phyloP scores from a whole-genome alignment of 2,329 filamentous ascomycete genomes.

The Colletotrichum sidae region DNA sequence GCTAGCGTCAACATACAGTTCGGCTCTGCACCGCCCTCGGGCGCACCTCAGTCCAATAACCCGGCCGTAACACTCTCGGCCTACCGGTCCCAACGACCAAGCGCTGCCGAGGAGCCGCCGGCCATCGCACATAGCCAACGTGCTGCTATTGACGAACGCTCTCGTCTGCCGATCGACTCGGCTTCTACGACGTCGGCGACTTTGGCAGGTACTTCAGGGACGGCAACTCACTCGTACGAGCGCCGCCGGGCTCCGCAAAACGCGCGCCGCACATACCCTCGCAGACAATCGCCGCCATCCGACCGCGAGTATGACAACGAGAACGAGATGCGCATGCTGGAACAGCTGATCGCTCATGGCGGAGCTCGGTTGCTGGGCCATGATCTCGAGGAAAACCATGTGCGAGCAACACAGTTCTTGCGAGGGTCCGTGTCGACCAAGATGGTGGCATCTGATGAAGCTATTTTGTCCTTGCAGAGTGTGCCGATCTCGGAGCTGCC shows the following conservation, averaged over 20 bases:
- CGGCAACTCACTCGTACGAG: slow-evolving; percentile 6
- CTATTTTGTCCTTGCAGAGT: slow-evolving; percentile 59
- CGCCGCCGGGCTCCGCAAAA: slow-evolving; percentile 12
- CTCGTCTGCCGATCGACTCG: slow-evolving; percentile 1
- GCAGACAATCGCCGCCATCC: slow-evolving; percentile 27
- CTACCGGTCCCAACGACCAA: slow-evolving; percentile 6
- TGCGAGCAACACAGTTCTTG: slow-evolving; percentile 58
- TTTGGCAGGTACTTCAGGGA: slow-evolving; percentile 1
- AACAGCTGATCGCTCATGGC: slow-evolving; percentile 19
- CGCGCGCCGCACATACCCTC: slow-evolving; percentile 16
- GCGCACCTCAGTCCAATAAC: slow-evolving; percentile 13
- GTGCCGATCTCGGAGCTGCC: slow-evolving; percentile 58
- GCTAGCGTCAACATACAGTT: slow-evolving; percentile 32
- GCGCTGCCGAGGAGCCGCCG: slow-evolving; percentile 12
- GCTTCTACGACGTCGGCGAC: slow-evolving; percentile 4
- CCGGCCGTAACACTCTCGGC: slow-evolving; percentile 10
- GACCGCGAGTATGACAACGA: slow-evolving; percentile 25
- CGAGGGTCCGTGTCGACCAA: slow-evolving; percentile 58
- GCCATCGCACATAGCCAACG: neutral
- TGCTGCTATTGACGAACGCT: neutral
- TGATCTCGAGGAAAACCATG: slow-evolving; percentile 46
- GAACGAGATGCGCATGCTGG: slow-evolving; percentile 33
- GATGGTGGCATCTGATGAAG: slow-evolving; percentile 60
- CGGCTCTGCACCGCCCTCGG: slow-evolving; percentile 33
- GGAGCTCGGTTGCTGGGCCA: neutral